Base-by-base conservation (phyloP, 306 rosid genomes). In the Fragaria ananassa region DNA sequence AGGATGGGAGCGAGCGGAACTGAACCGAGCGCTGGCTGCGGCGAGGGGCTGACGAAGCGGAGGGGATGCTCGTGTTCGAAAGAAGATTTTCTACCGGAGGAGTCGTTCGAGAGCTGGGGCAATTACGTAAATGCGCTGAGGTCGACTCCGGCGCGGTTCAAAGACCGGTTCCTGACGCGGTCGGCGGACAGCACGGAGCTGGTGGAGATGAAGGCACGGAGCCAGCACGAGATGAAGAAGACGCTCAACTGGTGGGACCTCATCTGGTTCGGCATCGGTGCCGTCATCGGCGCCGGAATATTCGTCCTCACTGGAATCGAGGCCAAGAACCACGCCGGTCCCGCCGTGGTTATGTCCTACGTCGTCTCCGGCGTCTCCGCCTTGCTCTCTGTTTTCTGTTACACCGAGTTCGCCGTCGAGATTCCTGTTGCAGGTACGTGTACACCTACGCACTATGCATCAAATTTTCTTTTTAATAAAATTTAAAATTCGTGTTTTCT, bases 201-300 rank as follows among this genome's bases (percentile, higher is more conserved):
- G 4, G 92, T 91, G 46, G 93, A 89, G 19, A 6, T 91, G 78
- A 88, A 83, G 85, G 88, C 89, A 2, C 82, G 76, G 80, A 94
- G 98, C 80, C 74, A 76, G 18, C 65, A 86, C 71, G 90, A 87
- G 74, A 94, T 94, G 98, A 94, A 91, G 93, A 91, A 87, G 80
- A 87, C 85, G 34, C 88, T 94, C 17, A 89, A 70, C 5, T 94
- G 98, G 98, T 92, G 98, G 98, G 98, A 91, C 69, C 87, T 94
- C 4, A 87, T 92, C 53, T 94, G 98, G 97, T 89, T 91, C 70
- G 93, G 98, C 0, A 50, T 94, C 75, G 97, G 97, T 0, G 86
- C 97, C 2, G 98, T 91, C 25, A 85, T 94, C 7, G 97, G 97
- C 37, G 88, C 97, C 60, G 97, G 97, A 0, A 88, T 92, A 45